These are phyloP conservation scores for Takashimella tepidaria DNA, from an alignment of 1,284 basidiomycete genomes.

Conservation along the genomic window DNA sequence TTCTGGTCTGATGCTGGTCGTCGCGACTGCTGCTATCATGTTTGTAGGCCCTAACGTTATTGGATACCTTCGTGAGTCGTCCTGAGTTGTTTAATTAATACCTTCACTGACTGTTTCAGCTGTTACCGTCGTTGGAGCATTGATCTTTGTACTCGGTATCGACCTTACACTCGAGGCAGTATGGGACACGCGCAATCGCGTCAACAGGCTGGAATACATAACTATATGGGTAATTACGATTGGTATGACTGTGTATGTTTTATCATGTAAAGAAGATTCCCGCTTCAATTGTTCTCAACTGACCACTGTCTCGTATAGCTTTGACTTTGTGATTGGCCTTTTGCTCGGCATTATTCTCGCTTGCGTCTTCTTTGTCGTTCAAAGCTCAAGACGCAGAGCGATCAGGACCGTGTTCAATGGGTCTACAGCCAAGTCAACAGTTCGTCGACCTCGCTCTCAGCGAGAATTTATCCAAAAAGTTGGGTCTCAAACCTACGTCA, in stretches of 20 bases:
- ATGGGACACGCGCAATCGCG: constrained; percentile 90
- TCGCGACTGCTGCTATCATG: constrained; percentile 67
- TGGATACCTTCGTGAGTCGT: constrained; percentile 74
- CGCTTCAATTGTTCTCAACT: background rate
- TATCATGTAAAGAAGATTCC: too few relatives aligned
- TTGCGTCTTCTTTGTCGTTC: constrained; percentile 93
- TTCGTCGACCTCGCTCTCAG: constrained; percentile 81
- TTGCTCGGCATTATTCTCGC: constrained; percentile 87
- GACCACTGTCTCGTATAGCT: constrained; percentile 52
- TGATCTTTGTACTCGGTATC: constrained; percentile 92
- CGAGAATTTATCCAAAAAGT: constrained; percentile 84
- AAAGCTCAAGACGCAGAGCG: constrained; percentile 76
- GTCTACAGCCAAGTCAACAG: constrained; percentile 78
- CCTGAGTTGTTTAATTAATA: background rate
- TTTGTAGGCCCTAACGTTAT: constrained; percentile 68
- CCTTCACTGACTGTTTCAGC: constrained; percentile 52
- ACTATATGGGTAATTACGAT: constrained; percentile 62
- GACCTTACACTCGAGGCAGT: constrained; percentile 92
- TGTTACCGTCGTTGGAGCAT: constrained; percentile 79
- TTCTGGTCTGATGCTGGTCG: constrained; percentile 79
- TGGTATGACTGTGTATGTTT: constrained; percentile 66
- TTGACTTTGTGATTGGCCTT: constrained; percentile 93
- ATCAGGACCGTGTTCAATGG: constrained; percentile 77
- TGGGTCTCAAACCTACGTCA: constrained; percentile 82
- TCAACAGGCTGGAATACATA: constrained; percentile 60